These are phyloP conservation scores for Neurospora africana DNA, from an alignment of 495 filamentous ascomycete genomes.

Conservation along the genomic window DNA sequence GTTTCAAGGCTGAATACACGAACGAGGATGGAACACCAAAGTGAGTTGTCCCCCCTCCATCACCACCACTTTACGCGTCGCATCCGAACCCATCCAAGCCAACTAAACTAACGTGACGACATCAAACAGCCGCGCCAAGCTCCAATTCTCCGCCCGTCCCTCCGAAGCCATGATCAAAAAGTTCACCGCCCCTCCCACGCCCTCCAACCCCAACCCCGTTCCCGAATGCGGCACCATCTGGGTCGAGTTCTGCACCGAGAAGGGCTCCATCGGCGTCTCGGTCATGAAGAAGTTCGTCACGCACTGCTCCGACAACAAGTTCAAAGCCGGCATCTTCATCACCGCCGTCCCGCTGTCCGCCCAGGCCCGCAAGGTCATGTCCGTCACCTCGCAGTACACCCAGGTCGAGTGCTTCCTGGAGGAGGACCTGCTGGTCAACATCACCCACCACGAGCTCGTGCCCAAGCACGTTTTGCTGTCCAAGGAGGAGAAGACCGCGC, in stretches of 20 bases:
- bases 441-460: conserved; percentile 94
- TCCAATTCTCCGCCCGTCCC: conserved; percentile 80
- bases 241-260: conserved; percentile 74
- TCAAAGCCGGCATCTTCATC: conserved; percentile 81
- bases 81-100: conserved; percentile 2
- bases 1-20: conserved; percentile 59
- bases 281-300: conserved; percentile 85
- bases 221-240: conserved; percentile 78
- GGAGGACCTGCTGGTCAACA: conserved; percentile 92
- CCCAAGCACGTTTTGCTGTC: conserved; percentile 87
- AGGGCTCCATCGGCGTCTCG: conserved; percentile 71
- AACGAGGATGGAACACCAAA: conserved; percentile 59
- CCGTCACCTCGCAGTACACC: conserved; percentile 53
- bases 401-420: conserved; percentile 92
- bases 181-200: conserved; percentile 58
- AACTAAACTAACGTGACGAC: background rate
- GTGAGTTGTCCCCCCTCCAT: conserved; percentile 39
- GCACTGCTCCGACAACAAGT: conserved; percentile 62
- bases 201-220: conserved; percentile 51
- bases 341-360: conserved; percentile 70
- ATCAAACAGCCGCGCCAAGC: conserved; percentile 55
- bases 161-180: conserved; percentile 72
- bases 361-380: conserved; percentile 74
- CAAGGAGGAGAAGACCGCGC: conserved; percentile 71
- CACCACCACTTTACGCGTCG: background rate